Conservation (phyloP, 768 basidiomycete species). For the Suillus bovinus region DNA sequence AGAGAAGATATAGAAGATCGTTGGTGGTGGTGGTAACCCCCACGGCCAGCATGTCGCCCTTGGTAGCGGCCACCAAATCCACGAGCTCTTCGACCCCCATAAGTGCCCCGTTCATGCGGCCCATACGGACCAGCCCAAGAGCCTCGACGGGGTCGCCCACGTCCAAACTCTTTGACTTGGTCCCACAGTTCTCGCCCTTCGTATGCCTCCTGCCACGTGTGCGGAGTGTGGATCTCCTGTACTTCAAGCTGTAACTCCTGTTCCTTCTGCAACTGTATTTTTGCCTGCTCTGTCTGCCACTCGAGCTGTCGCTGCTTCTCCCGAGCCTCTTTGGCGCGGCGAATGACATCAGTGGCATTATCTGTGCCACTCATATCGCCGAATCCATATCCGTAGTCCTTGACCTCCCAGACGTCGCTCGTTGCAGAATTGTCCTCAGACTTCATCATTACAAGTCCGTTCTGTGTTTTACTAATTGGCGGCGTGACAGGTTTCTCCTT, state of each 20-base stretch:
- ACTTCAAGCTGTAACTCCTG: conserved; percentile 13
- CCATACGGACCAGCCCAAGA: conserved; percentile 24
- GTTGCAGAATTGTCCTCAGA: conserved; percentile 19
- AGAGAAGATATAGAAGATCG: conserved; percentile 32
- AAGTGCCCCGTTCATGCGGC: conserved; percentile 35
- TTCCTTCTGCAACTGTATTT: conserved; percentile 18
- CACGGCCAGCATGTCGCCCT: conserved; percentile 36
- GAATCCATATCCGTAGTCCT: conserved; percentile 66
- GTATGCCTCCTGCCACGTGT: conserved; percentile 26
- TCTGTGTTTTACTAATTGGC: background rate
- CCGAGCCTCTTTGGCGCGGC: conserved; percentile 32
- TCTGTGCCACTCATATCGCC: conserved; percentile 44
- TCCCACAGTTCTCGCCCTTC: conserved; percentile 27
- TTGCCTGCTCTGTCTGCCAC: conserved; percentile 14
- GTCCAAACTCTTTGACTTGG: conserved; percentile 17
- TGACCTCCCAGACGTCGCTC: conserved; percentile 52
- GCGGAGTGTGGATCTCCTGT: conserved; percentile 15
- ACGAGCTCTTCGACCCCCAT: conserved; percentile 34
- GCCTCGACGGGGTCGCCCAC: conserved; percentile 34
- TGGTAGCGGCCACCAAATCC: conserved; percentile 39
- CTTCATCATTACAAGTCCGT: conserved; percentile 11
- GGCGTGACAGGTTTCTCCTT: background rate
- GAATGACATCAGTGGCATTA: conserved; percentile 30
- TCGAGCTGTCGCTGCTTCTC: conserved; percentile 22
- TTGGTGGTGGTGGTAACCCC: conserved; percentile 35